Conservation (phyloP, 1,139 yeast species). For the Kodamaea anthophila region DNA sequence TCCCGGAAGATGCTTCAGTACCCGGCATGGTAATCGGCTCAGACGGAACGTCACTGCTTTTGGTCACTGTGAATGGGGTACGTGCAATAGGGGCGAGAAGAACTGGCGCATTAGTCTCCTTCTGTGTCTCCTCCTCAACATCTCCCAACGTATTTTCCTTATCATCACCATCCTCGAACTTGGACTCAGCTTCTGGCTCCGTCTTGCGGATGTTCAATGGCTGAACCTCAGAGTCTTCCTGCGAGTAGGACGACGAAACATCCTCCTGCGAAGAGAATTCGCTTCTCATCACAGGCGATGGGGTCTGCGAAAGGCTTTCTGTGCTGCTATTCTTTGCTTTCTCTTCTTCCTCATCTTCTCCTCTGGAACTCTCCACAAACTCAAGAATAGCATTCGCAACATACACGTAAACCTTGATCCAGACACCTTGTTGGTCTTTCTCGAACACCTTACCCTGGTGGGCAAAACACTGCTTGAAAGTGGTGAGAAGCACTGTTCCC, state of each 20-base stretch:
- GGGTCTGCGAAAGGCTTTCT: not conserved
- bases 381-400: constrained; percentile 34
- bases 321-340: not conserved
- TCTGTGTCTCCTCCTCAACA: not conserved
- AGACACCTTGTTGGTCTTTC: constrained; percentile 29
- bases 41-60: not conserved
- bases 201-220: constrained; percentile 5
- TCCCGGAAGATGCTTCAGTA: constrained; percentile 1
- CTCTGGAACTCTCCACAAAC: constrained; percentile 4
- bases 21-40: not conserved
- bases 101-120: not conserved
- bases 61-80: constrained; percentile 1
- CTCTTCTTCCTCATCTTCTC: not conserved
- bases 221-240: constrained; percentile 4
- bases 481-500: constrained; percentile 36
- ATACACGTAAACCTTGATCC: constrained; percentile 38
- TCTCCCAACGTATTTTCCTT: not conserved
- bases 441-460: constrained; percentile 21
- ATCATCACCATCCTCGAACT: not conserved
- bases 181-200: no score
- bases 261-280: constrained; percentile 5
- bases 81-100: constrained; percentile 4
- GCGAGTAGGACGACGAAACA: constrained; percentile 10
- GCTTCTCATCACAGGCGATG: constrained; percentile 5
- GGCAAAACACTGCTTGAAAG: constrained; percentile 35